Evolutionary conservation across 2,329 filamentous ascomycete genomes (phyloP), one percentile per base, ranked within the genome.

Genomic region (Aureobasidium pullulans): DNA sequence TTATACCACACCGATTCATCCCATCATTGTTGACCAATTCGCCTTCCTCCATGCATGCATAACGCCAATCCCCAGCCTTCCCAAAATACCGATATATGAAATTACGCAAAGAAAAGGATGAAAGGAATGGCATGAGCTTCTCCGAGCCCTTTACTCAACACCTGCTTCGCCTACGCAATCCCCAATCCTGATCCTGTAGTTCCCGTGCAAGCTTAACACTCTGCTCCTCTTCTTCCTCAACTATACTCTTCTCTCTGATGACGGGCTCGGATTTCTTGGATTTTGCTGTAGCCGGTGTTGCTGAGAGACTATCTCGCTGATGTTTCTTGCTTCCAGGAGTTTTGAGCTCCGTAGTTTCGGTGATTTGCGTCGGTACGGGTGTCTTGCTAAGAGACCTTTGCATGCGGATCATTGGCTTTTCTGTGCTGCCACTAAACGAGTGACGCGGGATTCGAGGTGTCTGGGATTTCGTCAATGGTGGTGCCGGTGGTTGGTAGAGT

Each of bases 271-370:
- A 64, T 16, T 63, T 64, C 37, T 65, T 63, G 11, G 43, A 48
- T 40, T 62, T 65, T 40, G 64, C 61, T 11, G 66, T 62, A 6
- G 65, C 64, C n/a, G 57, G 48, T 6, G 47, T 50, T 1, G 70
- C 66, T 2, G 67, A 69, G 40, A 70, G 72, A 10, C 70, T 68
- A 40, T 60, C 40, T 10, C 68, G 69, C 31, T 65, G 67, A 53
- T 64, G 69, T 34, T 64, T 66, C 19, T 63, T 57, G 49, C 64
- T 66, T 37, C 61, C 16, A 42, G 66, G 42, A 7, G 50, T 60
- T 19, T 36, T 39, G 16, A 46, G 57, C 40, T 57, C 54, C n/a
- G 36, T 48, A 6, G 36, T 29, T 39, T 32, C 44, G 23, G 34
- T 31, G 32, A 28, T 28, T n/a, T 23, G 31, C n/a, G 34, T 32